These are phyloP conservation scores for Jacaranda copaia DNA, from an alignment of 257 asterid species.

Conservation along the genomic window DNA sequence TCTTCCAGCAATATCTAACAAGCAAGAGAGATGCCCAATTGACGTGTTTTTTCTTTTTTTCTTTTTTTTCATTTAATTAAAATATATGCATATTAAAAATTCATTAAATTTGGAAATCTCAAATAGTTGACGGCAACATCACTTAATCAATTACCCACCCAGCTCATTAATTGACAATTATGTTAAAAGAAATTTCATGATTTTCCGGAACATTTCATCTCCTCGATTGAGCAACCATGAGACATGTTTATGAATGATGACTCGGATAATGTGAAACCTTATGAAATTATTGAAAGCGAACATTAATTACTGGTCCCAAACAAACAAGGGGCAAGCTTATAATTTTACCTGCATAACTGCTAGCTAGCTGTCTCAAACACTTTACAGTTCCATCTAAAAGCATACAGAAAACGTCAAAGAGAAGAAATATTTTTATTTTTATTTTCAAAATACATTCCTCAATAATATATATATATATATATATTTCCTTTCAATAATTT, in stretches of 20 bases:
- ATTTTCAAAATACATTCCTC: too few species aligned
- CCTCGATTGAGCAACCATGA: background rate
- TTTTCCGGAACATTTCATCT: background rate
- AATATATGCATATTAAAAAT: too few species aligned
- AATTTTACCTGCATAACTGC: background rate
- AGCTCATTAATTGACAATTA: background rate
- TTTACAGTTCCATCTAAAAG: background rate
- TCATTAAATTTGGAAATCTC: too few species aligned
- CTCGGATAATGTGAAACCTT: slow-evolving; percentile 10
- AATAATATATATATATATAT: too few species aligned
- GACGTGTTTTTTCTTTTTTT: too few species aligned
- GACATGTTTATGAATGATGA: slow-evolving; percentile 10
- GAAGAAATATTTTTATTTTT: too few species aligned
- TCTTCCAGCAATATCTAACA: too few species aligned
- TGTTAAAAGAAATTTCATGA: background rate
- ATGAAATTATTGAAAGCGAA: background rate
- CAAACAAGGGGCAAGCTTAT: slow-evolving; percentile 5
- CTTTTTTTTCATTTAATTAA: too few species aligned
- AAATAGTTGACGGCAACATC: too few species aligned
- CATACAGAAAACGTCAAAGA: background rate
- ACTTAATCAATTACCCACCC: too few species aligned
- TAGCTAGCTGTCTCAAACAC: background rate
- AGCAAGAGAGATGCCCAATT: too few species aligned
- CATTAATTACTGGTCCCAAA: slow-evolving; percentile 2
- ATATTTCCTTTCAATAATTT: too few species aligned